A percentile compares a stretch with the other conserved stretches of the same genome.
Evolutionary conservation across 164 flowering plant genomes (phyloP).

Genomic region (Berberis thunbergii): DNA sequence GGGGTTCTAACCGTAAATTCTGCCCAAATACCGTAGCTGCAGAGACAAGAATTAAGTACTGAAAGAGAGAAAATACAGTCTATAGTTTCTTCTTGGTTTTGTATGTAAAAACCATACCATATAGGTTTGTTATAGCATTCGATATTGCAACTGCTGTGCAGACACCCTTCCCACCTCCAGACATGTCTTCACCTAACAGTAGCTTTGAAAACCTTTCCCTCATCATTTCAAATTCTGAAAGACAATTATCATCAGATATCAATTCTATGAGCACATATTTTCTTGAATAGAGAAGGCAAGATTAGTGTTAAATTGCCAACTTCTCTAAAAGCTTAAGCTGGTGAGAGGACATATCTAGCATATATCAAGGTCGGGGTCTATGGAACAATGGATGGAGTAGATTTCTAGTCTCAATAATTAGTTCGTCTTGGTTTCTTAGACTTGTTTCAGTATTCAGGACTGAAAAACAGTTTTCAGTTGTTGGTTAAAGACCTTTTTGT

Average conservation of each 20-base stretch:
- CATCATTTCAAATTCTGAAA: slow-evolving; percentile 69
- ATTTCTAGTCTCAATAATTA: too few relatives aligned
- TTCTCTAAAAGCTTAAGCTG: too few relatives aligned
- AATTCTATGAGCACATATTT: neutral
- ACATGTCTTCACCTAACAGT: slow-evolving; percentile 96
- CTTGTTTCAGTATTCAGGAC: too few relatives aligned
- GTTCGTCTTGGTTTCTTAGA: too few relatives aligned
- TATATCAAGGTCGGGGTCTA: too few relatives aligned
- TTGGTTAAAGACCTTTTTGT: too few relatives aligned
- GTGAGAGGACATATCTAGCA: too few relatives aligned
- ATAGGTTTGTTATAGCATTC: slow-evolving; percentile 92
- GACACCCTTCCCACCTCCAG: slow-evolving; percentile 95
- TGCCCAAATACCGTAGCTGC: slow-evolving; percentile 91
- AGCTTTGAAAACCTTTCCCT: slow-evolving; percentile 92
- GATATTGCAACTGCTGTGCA: slow-evolving; percentile 87
- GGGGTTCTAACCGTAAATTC: slow-evolving; percentile 63
- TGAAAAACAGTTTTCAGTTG: too few relatives aligned
- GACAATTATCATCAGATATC: neutral
- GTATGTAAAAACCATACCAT: slow-evolving; percentile 34
- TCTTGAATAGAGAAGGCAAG: too few relatives aligned
- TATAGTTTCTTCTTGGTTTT: neutral
- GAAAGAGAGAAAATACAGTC: neutral
- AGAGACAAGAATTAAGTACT: slow-evolving; percentile 2
- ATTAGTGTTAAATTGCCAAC: too few relatives aligned
- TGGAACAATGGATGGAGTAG: too few relatives aligned